Evolutionary conservation across 129 eudicot genomes (phyloP).

Genomic region (Chrysanthemum makinoi): DNA sequence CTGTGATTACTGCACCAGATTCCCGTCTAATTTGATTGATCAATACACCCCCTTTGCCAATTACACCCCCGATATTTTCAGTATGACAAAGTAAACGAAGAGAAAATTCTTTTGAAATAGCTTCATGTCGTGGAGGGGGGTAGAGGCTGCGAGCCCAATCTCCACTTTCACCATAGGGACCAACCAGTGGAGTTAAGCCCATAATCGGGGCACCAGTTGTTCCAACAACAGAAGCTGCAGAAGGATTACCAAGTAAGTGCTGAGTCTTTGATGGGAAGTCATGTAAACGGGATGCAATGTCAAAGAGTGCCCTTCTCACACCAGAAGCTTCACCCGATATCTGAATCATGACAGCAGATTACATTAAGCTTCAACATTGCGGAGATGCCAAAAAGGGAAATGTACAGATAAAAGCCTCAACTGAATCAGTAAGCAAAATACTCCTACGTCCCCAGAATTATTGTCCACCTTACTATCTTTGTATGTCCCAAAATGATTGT

Average conservation of each 20-base stretch:
- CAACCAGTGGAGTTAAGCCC: constrained; percentile 59
- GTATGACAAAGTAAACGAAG: constrained; percentile 66
- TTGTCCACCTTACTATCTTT: no score
- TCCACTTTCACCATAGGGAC: constrained; percentile 42
- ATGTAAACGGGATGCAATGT: constrained; percentile 36
- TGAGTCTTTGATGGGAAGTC: constrained; percentile 78
- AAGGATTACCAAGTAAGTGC: constrained; percentile 52
- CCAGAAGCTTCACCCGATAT: constrained; percentile 16
- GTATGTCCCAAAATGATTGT: no score
- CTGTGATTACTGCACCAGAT: constrained; percentile 68
- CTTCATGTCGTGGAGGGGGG: constrained; percentile 51
- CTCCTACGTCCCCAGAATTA: no score
- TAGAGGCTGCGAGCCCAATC: constrained; percentile 34
- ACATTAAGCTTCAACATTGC: constrained; percentile 5
- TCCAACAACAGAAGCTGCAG: constrained; percentile 43
- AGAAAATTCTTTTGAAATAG: constrained; percentile 64
- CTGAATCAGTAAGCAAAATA: neutral
- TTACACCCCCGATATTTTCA: constrained; percentile 78
- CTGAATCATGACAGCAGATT: constrained; percentile 9
- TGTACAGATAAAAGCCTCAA: neutral
- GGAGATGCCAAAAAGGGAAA: neutral
- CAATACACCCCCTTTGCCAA: constrained; percentile 74
- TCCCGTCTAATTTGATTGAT: constrained; percentile 88
- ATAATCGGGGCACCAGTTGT: constrained; percentile 55
- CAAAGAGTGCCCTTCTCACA: constrained; percentile 4